Base-by-base conservation (phyloP, 2,329 filamentous ascomycete species). In the Ophiostoma pallidulum region DNA sequence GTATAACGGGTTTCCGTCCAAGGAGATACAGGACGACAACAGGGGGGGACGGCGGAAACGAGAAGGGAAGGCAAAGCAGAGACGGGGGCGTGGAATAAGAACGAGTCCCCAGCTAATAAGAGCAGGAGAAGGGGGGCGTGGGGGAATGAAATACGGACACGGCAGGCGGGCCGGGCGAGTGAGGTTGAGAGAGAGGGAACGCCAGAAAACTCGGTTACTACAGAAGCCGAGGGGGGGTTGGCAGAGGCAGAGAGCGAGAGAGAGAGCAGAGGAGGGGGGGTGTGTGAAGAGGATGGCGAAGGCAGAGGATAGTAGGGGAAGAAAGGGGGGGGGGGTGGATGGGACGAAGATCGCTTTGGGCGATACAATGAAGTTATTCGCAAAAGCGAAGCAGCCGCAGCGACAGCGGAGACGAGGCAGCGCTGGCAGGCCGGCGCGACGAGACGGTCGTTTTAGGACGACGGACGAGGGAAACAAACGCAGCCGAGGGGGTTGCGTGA, bases 361-460 rank as follows among this genome's bases (percentile, higher is more conserved):
- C 32, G 43, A 51, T 51, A 32, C 22, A 5, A 18, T 40, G 39
- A 45, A n/a, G 42, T 22, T 47, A 49, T 49, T 47, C 46, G 47
- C 47, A 52, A 51, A 46, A 50, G 36, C 48, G 36, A 47, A 39
- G 33, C 13, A 24, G 28, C 18, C 31, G 24, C 24, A 39, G 28
- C 24, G 26, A 16, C 26, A 14, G 19, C 44, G 20, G 3, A 16
- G 8, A 19, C 19, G 32, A 36, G 10, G 35, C 31, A 26, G 41
- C 24, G 19, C 22, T 31, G 26, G 31, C 24, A n/a, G 33, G 20
- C 10, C 14, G 22, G 18, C 29, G 12, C 16, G 24, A n/a, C 8
- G 8, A 9, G 9, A 22, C 10, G 26, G 32, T n/a, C 14, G 22
- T 22, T 29, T 16, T 18, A 5, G 18, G 40, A 42, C 18, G 29